These are phyloP conservation scores for Diutina neorugosa DNA, from an alignment of 1,139 yeast genomes.

Conservation along the genomic window DNA sequence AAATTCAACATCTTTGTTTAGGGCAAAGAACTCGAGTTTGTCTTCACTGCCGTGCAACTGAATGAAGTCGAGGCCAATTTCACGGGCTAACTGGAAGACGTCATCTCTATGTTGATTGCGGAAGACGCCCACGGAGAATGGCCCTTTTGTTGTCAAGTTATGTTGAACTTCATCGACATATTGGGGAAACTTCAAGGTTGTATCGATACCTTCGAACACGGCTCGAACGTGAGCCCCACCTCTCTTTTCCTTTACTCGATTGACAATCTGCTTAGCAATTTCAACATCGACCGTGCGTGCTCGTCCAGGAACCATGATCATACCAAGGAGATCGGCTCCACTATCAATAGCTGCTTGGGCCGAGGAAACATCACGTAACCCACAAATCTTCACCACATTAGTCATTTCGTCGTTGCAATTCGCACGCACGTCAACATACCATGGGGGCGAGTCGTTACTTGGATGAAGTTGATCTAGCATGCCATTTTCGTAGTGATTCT, in stretches of 20 bases:
- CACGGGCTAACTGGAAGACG: constrained; percentile 35
- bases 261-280: constrained; percentile 40
- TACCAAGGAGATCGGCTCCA: constrained; percentile 74
- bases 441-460: no score
- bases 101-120: constrained; percentile 66
- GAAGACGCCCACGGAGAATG: constrained; percentile 81
- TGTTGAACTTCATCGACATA: constrained; percentile 10
- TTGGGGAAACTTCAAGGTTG: constrained; percentile 23
- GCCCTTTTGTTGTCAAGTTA: constrained; percentile 40
- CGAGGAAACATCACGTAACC: constrained; percentile 54
- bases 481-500: background rate
- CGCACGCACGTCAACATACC: background rate
- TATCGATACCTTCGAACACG: constrained; percentile 11
- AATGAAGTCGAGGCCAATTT: constrained; percentile 55
- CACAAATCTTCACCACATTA: constrained; percentile 66
- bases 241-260: constrained; percentile 4
- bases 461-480: background rate
- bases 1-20: constrained; percentile 21
- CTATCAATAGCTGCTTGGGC: constrained; percentile 55
- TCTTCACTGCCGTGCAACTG: constrained; percentile 87
- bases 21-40: constrained; percentile 34
- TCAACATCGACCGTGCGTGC: constrained; percentile 51
- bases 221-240: background rate
- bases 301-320: constrained; percentile 76
- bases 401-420: constrained; percentile 7